Percentiles rank a stretch among this genome's conserved stretches.
Conservation (phyloP, 2,329 filamentous ascomycete genomes). For the Microdochium paspali region DNA sequence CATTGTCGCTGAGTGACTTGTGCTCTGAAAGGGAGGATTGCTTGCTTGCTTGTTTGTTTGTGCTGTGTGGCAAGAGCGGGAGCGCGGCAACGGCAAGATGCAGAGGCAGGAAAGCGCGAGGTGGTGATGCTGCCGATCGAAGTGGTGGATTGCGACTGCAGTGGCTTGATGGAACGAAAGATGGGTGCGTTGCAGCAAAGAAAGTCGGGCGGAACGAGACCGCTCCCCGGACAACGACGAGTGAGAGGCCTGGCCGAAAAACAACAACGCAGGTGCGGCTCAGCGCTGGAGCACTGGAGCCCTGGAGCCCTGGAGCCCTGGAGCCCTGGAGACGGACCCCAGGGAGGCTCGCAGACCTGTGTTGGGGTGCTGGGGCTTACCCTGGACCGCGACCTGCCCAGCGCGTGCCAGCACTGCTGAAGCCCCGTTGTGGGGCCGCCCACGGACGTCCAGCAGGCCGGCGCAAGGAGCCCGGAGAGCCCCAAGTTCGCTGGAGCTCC, state of each 20-base stretch:
- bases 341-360: too few relatives aligned
- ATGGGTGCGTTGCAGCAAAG: background rate
- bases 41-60: too few relatives aligned
- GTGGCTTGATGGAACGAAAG: too few relatives aligned
- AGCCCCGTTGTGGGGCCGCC: background rate
- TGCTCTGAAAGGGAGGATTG: too few relatives aligned
- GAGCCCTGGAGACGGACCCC: too few relatives aligned
- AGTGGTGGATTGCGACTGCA: too few relatives aligned
- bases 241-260: background rate
- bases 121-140: too few relatives aligned
- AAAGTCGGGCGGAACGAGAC: background rate
- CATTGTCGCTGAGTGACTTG: constrained; percentile 32
- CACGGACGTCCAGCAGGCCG: background rate
- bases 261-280: background rate
- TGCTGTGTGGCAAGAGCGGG: too few relatives aligned
- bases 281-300: too few relatives aligned
- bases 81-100: too few relatives aligned
- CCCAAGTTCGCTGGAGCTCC: background rate
- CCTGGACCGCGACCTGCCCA: background rate
- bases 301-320: too few relatives aligned
- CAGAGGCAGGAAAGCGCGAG: background rate
- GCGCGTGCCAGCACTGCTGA: background rate
- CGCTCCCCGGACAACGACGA: background rate
- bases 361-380: background rate
- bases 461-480: background rate